phyloP scores from a whole-genome alignment of 371 early-diverging fungal genomes.

The Entomophthora muscae region DNA sequence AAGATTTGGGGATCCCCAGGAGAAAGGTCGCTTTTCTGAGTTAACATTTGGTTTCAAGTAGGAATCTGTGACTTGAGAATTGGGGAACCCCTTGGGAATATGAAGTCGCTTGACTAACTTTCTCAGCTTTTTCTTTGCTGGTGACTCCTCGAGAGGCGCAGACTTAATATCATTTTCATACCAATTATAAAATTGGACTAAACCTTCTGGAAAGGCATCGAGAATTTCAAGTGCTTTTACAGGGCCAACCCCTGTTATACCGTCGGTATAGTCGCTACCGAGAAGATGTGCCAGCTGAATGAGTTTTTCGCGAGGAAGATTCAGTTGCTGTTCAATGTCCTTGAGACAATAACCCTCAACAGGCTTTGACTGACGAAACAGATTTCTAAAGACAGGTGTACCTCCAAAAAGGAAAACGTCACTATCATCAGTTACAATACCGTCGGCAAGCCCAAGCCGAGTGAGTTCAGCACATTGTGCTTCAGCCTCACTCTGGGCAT shows the following conservation, averaged over 20 bases:
- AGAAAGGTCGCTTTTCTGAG: slow-evolving; percentile 33
- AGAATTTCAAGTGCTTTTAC: slow-evolving; percentile 85
- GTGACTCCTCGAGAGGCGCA: slow-evolving; percentile 22
- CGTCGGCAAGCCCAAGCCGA: slow-evolving; percentile 62
- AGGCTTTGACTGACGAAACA: slow-evolving; percentile 79
- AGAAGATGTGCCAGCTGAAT: slow-evolving; percentile 78
- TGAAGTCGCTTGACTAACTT: slow-evolving; percentile 27
- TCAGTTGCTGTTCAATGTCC: slow-evolving; percentile 48
- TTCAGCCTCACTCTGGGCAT: slow-evolving; percentile 96
- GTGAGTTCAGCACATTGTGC: slow-evolving; percentile 87
- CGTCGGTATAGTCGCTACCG: slow-evolving; percentile 97
- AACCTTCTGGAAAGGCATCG: slow-evolving; percentile 36
- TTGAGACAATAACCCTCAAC: slow-evolving; percentile 62
- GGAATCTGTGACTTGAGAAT: slow-evolving; percentile 50
- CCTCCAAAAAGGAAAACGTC: slow-evolving; percentile 97
- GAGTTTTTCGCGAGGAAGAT: slow-evolving; percentile 47
- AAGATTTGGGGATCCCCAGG: slow-evolving; percentile 75
- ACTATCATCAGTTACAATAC: slow-evolving; percentile 96
- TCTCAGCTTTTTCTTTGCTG: slow-evolving; percentile 19
- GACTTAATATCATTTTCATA: slow-evolving; percentile 22
- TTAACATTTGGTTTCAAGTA: slow-evolving; percentile 71
- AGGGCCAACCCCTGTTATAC: slow-evolving; percentile 85
- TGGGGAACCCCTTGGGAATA: slow-evolving; percentile 60
- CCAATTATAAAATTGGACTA: slow-evolving; percentile 37
- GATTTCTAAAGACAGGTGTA: slow-evolving; percentile 75